These are phyloP conservation scores for Morella rubra DNA, from an alignment of 306 rosid species.

Conservation along the genomic window DNA sequence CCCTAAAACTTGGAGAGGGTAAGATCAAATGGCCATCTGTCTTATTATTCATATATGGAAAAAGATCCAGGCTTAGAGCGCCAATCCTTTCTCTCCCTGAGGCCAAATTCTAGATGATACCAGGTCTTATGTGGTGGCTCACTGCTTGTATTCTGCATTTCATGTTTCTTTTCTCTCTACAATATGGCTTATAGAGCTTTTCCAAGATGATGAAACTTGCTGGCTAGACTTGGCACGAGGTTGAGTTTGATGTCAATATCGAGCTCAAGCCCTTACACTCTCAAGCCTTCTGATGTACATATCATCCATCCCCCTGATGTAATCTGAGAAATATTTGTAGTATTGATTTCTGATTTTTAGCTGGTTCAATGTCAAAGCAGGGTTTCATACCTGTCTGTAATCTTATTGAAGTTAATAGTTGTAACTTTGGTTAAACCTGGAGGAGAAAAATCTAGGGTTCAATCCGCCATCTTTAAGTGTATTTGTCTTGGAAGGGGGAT, in stretches of 20 bases:
- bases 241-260: slow-evolving; percentile 2
- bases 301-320: slow-evolving; percentile 28
- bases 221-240: slow-evolving; percentile 31
- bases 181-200: slow-evolving; percentile 22
- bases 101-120: slow-evolving; percentile 35
- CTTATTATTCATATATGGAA: slow-evolving; percentile 39
- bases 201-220: slow-evolving; percentile 27
- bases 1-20: slow-evolving; percentile 55
- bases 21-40: slow-evolving; percentile 49
- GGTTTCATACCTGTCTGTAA: slow-evolving; percentile 27
- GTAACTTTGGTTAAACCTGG: slow-evolving; percentile 27
- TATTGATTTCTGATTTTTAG: slow-evolving; percentile 29
- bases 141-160: slow-evolving; percentile 20
- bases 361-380: slow-evolving; percentile 29
- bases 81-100: slow-evolving; percentile 23
- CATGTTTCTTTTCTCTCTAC: slow-evolving; percentile 32
- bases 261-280: slow-evolving; percentile 19
- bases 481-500: too few species aligned
- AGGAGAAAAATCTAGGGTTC: slow-evolving; percentile 6
- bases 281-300: slow-evolving; percentile 31
- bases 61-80: slow-evolving; percentile 42
- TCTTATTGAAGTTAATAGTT: slow-evolving; percentile 31
- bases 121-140: slow-evolving; percentile 13
- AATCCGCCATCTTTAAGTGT: background rate
- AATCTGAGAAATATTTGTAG: slow-evolving; percentile 30